A percentile compares a stretch with the other conserved stretches of the same genome.
These are phyloP conservation scores for Trichosanthes cucumerina DNA, from an alignment of 306 rosid genomes.

Conservation along the genomic window DNA sequence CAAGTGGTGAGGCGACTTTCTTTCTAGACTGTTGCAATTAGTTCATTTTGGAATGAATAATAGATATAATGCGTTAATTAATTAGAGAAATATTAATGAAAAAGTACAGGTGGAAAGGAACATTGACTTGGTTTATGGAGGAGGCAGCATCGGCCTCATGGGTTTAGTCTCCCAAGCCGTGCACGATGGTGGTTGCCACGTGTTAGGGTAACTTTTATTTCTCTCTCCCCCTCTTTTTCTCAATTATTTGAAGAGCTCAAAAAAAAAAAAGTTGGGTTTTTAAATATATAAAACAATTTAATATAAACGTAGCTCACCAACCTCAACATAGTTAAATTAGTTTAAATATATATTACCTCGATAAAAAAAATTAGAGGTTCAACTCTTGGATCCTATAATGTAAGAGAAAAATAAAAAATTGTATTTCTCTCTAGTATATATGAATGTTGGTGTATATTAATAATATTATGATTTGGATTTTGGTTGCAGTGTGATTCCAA, in stretches of 20 bases:
- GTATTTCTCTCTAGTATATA: no score
- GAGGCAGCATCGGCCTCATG: slow-evolving; percentile 92
- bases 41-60: not conserved
- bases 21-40: not conserved
- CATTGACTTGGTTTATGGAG: slow-evolving; percentile 94
- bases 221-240: not conserved
- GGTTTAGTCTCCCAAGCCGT: slow-evolving; percentile 80
- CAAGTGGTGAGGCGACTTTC: not conserved
- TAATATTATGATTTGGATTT: not conserved
- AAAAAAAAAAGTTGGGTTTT: no score
- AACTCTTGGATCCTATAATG: no score
- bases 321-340: no score
- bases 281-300: no score
- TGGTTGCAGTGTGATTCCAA: slow-evolving; percentile 65
- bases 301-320: no score
- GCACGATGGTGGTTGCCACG: slow-evolving; percentile 87
- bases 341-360: no score
- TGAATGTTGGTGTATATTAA: no score
- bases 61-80: not conserved
- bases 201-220: slow-evolving; percentile 54
- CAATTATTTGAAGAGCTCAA: no score
- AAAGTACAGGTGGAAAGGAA: slow-evolving; percentile 63
- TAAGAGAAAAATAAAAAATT: no score
- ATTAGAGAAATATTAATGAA: not conserved
- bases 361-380: no score